These are phyloP conservation scores for Nicotiana attenuata DNA, from an alignment of 257 asterid species.

Conservation along the genomic window DNA sequence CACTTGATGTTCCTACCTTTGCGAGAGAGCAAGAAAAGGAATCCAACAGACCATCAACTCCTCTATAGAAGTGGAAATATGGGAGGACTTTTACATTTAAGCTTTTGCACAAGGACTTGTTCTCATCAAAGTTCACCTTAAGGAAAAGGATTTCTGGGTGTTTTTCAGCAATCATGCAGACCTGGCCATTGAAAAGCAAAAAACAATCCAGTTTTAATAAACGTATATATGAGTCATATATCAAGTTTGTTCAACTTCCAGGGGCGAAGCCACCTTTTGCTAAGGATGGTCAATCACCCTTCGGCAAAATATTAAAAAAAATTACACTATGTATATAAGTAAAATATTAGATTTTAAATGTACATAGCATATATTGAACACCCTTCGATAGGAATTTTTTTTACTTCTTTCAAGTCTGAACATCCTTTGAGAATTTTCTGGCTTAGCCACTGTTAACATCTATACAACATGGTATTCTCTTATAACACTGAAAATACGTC, in stretches of 20 bases:
- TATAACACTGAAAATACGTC: no score
- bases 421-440: no score
- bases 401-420: no score
- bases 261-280: no score
- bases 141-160: conserved; percentile 63
- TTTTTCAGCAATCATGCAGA: conserved; percentile 55
- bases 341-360: no score
- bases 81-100: conserved; percentile 74
- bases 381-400: no score
- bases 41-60: conserved; percentile 59
- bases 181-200: conserved; percentile 23
- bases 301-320: no score
- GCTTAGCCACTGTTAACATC: not conserved
- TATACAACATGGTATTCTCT: not conserved
- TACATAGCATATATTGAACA: no score
- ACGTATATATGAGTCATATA: no score
- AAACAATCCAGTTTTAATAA: not conserved
- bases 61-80: conserved; percentile 67
- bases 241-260: no score
- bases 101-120: conserved; percentile 68
- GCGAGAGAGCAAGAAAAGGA: conserved; percentile 82
- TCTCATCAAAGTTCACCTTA: conserved; percentile 72
- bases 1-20: conserved; percentile 37
- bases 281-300: no score
- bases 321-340: no score